Evolutionary conservation across 169 alveolate species (phyloP).

Genomic region (Plasmodium fragile): DNA sequence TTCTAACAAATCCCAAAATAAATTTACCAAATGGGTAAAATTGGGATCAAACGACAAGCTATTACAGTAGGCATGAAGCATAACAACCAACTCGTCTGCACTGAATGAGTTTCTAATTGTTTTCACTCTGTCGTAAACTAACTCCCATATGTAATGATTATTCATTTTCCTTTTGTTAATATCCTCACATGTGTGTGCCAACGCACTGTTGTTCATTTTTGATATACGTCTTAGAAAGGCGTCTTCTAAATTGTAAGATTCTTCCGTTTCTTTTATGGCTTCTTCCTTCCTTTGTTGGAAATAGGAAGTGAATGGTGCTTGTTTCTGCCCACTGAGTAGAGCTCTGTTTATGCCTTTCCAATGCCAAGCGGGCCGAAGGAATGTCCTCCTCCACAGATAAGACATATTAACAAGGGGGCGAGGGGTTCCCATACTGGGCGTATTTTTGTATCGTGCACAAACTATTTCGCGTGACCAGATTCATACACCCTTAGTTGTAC

Average conservation of each 20-base stretch:
- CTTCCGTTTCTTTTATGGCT: conserved; percentile 34
- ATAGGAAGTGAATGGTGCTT: not conserved
- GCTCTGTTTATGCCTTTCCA: not conserved
- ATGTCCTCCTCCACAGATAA: not conserved
- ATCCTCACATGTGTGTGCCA: conserved; percentile 54
- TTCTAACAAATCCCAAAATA: conserved; percentile 58
- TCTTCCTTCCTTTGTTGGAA: conserved; percentile 1
- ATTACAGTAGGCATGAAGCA: conserved; percentile 67
- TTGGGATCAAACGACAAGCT: conserved; percentile 53
- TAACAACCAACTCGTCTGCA: conserved; percentile 27
- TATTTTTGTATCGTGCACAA: not conserved
- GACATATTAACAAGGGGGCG: not conserved
- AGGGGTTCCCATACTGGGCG: not conserved
- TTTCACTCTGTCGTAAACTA: conserved; percentile 39
- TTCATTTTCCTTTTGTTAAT: conserved; percentile 50
- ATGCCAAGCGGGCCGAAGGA: not conserved
- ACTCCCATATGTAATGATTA: conserved; percentile 41
- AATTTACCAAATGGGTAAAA: conserved; percentile 5
- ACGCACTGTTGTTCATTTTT: conserved; percentile 67
- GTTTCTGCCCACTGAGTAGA: not conserved
- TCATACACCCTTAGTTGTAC: not conserved
- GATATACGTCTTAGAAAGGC: conserved; percentile 30
- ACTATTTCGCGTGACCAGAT: not conserved
- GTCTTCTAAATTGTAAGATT: conserved; percentile 47
- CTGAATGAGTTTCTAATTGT: conserved; percentile 43